These are phyloP conservation scores for Mycena kentingensis DNA, from an alignment of 768 basidiomycete genomes.

Conservation along the genomic window DNA sequence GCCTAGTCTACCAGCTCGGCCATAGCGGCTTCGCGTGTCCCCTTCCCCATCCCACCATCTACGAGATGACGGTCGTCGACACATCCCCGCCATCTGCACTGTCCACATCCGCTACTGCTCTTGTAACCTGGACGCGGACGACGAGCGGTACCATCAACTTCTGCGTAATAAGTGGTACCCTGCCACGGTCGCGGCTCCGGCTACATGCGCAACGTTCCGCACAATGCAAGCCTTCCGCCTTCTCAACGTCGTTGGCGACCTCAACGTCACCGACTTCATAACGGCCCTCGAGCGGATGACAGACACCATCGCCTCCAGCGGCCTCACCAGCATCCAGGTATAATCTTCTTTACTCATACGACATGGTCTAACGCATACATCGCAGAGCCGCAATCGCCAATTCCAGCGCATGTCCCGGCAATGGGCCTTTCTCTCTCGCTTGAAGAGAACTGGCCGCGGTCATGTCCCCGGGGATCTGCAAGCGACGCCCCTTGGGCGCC, in stretches of 20 bases:
- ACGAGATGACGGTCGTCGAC: conserved; percentile 16
- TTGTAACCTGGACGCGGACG: neutral
- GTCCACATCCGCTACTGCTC: conserved; percentile 12
- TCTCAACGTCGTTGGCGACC: conserved; percentile 16
- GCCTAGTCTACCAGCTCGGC: conserved; percentile 20
- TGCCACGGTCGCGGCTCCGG: conserved; percentile 11
- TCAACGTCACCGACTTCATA: conserved; percentile 7
- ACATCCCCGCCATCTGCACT: conserved; percentile 3
- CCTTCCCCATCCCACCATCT: neutral
- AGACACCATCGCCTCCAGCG: neutral
- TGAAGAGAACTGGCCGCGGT: conserved; percentile 21
- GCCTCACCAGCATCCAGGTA: conserved; percentile 5
- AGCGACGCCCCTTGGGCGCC: conserved; percentile 14
- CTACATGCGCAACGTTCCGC: conserved; percentile 14
- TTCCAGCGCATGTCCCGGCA: conserved; percentile 10
- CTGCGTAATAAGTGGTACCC: conserved; percentile 11
- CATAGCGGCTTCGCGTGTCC: conserved; percentile 12
- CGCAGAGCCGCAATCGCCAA: conserved; percentile 11
- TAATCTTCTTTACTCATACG: neutral
- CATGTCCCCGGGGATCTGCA: conserved; percentile 21
- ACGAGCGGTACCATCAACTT: conserved; percentile 5
- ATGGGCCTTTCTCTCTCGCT: conserved; percentile 4
- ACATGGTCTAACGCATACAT: too few species aligned
- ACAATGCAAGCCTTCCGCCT: conserved; percentile 10
- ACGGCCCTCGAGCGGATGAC: conserved; percentile 2